Evolutionary conservation across 2,329 filamentous ascomycete genomes (phyloP).

Genomic region (Paracoccidioides brasiliensis): DNA sequence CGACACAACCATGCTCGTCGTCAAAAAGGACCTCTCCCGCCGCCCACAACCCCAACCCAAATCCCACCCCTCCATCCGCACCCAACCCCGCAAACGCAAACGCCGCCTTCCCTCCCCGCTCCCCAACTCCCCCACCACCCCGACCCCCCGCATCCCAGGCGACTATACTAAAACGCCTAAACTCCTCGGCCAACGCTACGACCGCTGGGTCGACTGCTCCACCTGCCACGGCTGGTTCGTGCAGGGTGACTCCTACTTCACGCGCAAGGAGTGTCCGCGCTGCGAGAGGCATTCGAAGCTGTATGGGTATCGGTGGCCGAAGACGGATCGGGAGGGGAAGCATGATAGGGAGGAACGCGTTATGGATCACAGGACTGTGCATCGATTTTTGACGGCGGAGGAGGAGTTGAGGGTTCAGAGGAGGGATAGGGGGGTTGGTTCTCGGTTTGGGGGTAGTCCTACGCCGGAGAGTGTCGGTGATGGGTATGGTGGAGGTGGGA

Average conservation of each 20-base stretch:
- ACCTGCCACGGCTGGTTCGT: conserved; percentile 75
- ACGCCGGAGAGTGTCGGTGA: conserved; percentile 27
- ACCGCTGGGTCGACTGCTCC: conserved; percentile 78
- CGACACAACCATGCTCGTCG: conserved; percentile 14
- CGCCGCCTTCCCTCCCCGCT: conserved; percentile 15
- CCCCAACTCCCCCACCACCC: conserved; percentile 12
- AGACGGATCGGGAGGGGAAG: conserved; percentile 69
- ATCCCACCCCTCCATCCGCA: neutral
- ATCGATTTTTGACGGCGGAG: conserved; percentile 64
- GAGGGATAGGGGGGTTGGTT: conserved; percentile 26
- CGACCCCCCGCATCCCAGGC: conserved; percentile 45
- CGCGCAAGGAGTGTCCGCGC: conserved; percentile 70
- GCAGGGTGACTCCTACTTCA: conserved; percentile 77
- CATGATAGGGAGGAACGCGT: conserved; percentile 56
- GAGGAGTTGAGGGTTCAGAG: conserved; percentile 44
- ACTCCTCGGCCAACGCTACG: conserved; percentile 61
- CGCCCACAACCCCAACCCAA: conserved; percentile 9
- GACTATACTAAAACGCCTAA: conserved; percentile 73
- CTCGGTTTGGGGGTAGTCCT: conserved; percentile 18
- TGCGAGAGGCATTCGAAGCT: conserved; percentile 93
- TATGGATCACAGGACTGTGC: conserved; percentile 73
- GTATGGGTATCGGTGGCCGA: conserved; percentile 92
- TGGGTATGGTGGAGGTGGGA: conserved; percentile 6
- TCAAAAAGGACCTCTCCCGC: conserved; percentile 1
- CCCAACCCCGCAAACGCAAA: conserved; percentile 15